phyloP scores from a whole-genome alignment of 1,284 basidiomycete species.

The Malassezia nana region DNA sequence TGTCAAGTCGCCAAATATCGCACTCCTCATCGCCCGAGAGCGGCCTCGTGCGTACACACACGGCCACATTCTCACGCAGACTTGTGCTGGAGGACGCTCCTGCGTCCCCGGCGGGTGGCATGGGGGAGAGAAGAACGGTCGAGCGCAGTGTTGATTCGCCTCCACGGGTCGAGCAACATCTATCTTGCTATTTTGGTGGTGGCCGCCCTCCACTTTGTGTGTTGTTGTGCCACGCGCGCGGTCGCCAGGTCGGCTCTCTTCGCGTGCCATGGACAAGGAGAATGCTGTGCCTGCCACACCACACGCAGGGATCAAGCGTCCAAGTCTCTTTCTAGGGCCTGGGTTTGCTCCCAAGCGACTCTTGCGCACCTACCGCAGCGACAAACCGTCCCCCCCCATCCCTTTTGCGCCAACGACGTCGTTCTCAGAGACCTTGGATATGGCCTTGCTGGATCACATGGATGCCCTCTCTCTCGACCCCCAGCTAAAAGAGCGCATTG shows the following conservation, averaged over 20 bases:
- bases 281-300: conserved; percentile 1
- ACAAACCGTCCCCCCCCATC: background rate
- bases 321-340: background rate
- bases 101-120: conserved; percentile 1
- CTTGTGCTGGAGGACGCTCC: background rate
- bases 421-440: background rate
- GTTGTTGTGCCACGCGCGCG: background rate
- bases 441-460: background rate
- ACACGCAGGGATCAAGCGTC: background rate
- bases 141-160: conserved; percentile 3
- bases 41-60: conserved; percentile 41
- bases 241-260: background rate
- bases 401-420: background rate
- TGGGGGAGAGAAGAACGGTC: background rate
- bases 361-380: conserved; percentile 3
- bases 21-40: conserved; percentile 2
- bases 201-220: background rate
- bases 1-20: conserved; percentile 31
- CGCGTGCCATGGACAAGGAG: conserved; percentile 1
- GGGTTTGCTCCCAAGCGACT: conserved; percentile 4
- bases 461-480: conserved; percentile 11
- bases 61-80: conserved; percentile 39
- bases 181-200: conserved; percentile 3
- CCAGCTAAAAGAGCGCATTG: background rate
- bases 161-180: conserved; percentile 8